A percentile compares a stretch with the other conserved stretches of the same genome.
phyloP scores from a whole-genome alignment of 75 land plant species.

The Pinus taeda region DNA sequence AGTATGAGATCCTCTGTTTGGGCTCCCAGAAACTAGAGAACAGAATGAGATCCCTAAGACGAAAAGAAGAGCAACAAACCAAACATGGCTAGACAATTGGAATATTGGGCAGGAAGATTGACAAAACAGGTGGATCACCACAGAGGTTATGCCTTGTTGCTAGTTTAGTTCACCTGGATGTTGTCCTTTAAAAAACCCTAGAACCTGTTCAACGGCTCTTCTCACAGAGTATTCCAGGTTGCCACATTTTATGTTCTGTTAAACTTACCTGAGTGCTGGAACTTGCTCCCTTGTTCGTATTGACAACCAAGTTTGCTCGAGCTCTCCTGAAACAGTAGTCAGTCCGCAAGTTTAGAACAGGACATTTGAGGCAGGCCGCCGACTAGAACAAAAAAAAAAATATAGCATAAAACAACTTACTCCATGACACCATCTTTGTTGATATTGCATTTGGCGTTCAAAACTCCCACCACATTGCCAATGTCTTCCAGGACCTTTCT shows the following conservation, averaged over 20 bases:
- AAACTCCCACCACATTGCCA: conserved; percentile 55
- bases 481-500: conserved; percentile 81
- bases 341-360: neutral
- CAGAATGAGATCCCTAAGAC: too few species aligned
- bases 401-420: neutral
- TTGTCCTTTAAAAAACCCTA: too few species aligned
- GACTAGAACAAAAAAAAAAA: neutral
- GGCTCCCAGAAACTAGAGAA: too few species aligned
- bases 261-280: conserved; percentile 5
- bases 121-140: neutral
- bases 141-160: too few species aligned
- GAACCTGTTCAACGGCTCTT: too few species aligned
- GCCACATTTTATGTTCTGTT: neutral
- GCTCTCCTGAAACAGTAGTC: conserved; percentile 38
- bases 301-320: conserved; percentile 44
- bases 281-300: conserved; percentile 17
- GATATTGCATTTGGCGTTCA: conserved; percentile 32
- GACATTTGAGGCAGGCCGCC: neutral
- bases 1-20: neutral
- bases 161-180: too few species aligned
- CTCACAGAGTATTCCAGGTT: too few species aligned
- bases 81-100: too few species aligned
- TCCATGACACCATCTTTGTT: conserved; percentile 24
- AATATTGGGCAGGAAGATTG: too few species aligned
- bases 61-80: too few species aligned